phyloP scores from a whole-genome alignment of 2,329 filamentous ascomycete species.

The Fusarium xyrophilum region DNA sequence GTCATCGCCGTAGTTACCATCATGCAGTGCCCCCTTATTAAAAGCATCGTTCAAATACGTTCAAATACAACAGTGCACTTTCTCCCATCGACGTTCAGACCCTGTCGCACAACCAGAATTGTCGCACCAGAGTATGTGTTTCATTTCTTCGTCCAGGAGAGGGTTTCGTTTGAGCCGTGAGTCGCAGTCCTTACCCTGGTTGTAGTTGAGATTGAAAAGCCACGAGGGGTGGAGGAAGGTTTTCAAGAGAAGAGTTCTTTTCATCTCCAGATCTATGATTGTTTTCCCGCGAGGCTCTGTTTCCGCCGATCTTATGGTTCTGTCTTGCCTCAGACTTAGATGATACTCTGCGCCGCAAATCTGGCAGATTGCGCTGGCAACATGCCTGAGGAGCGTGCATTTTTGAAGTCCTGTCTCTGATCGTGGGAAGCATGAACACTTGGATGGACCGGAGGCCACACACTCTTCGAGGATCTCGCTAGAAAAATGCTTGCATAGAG shows the following conservation, averaged over 20 bases:
- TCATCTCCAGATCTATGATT: neutral
- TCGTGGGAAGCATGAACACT: neutral
- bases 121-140: constrained; percentile 1
- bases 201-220: constrained; percentile 4
- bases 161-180: neutral
- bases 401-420: neutral
- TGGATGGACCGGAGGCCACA: neutral
- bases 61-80: neutral
- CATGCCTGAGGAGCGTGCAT: neutral
- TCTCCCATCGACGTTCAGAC: neutral
- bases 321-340: neutral
- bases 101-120: neutral
- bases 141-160: neutral
- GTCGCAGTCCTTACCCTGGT: neutral
- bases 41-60: neutral
- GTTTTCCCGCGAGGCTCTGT: neutral
- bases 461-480: neutral
- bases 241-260: fast-evolving
- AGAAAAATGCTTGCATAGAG: neutral
- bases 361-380: neutral
- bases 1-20: neutral
- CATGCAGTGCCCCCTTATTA: neutral
- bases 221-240: neutral
- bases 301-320: neutral
- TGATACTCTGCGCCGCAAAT: neutral